Evolutionary conservation across 352 stramenopile species (phyloP).

Genomic region (Pythium volutum): DNA sequence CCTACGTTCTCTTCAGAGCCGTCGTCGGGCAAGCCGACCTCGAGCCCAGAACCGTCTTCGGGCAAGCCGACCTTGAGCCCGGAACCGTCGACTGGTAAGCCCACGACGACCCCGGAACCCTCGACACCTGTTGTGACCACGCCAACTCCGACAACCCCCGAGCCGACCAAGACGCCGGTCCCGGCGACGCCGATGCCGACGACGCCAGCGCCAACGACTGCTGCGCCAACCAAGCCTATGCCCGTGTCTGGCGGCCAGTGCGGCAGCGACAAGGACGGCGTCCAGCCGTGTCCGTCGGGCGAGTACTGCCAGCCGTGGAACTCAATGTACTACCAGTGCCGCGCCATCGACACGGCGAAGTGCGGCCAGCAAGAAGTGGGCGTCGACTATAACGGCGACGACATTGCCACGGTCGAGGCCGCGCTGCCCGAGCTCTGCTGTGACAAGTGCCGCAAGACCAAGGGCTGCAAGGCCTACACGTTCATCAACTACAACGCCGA

Average conservation of each 20-base stretch:
- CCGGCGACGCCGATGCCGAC: neutral
- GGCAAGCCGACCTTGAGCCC: conserved; percentile 2
- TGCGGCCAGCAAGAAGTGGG: conserved; percentile 38
- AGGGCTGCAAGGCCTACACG: conserved; percentile 51
- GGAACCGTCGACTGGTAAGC: conserved; percentile 2
- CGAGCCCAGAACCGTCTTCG: neutral
- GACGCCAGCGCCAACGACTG: neutral
- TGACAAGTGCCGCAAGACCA: conserved; percentile 34
- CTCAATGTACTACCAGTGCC: conserved; percentile 43
- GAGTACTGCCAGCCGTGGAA: conserved; percentile 53
- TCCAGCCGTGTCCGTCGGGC: neutral
- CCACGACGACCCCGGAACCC: neutral
- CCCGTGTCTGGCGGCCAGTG: neutral
- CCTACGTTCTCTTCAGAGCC: neutral
- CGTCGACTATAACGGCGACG: conserved; percentile 48
- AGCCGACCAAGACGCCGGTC: neutral
- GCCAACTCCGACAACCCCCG: neutral
- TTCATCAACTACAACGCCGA: conserved; percentile 42
- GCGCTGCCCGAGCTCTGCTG: conserved; percentile 40
- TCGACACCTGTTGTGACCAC: neutral
- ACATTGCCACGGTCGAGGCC: conserved; percentile 37
- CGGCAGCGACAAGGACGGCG: conserved; percentile 6
- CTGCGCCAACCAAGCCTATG: too few species aligned
- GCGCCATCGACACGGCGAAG: conserved; percentile 11
- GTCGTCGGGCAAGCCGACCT: conserved; percentile 1